Percentiles rank a stretch among this genome's conserved stretches.
Evolutionary conservation across 208 protist species (phyloP).

Genomic region (Lotmaria passim): DNA sequence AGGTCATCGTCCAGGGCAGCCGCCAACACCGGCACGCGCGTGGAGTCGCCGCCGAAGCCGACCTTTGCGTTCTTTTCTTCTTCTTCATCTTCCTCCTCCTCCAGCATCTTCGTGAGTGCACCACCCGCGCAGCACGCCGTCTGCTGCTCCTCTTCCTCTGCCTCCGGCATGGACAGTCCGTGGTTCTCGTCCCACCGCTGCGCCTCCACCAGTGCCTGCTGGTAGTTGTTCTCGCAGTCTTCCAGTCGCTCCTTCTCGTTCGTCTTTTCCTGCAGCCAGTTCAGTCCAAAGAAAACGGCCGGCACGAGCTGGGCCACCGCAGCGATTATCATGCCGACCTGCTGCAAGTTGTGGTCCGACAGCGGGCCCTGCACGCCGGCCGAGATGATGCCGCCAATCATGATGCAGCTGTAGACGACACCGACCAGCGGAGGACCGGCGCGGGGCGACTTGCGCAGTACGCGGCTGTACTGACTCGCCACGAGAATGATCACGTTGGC

Average conservation of each 20-base stretch:
- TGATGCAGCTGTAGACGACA: slow-evolving; percentile 49
- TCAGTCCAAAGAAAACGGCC: slow-evolving; percentile 48
- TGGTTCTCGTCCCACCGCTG: slow-evolving; percentile 20
- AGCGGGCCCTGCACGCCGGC: slow-evolving; percentile 54
- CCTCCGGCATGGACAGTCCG: not conserved
- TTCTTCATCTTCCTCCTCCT: no score
- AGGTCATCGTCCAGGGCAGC: slow-evolving; percentile 12
- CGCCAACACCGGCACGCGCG: not conserved
- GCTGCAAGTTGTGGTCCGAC: slow-evolving; percentile 36
- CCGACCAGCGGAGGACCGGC: slow-evolving; percentile 49
- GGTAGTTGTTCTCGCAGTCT: slow-evolving; percentile 30
- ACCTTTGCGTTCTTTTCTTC: no score
- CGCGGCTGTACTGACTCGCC: slow-evolving; percentile 57
- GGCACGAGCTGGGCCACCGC: slow-evolving; percentile 42
- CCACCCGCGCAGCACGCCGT: no score
- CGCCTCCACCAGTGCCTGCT: slow-evolving; percentile 18
- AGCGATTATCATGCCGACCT: slow-evolving; percentile 45
- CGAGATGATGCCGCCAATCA: slow-evolving; percentile 45
- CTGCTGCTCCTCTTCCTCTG: no score
- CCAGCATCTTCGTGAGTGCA: no score
- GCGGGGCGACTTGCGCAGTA: slow-evolving; percentile 41
- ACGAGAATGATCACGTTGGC: slow-evolving; percentile 69
- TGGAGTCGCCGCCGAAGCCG: not conserved
- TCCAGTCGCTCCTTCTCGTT: slow-evolving; percentile 46
- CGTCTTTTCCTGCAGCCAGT: slow-evolving; percentile 52